Evolutionary conservation across 345 rosid species (phyloP).

Genomic region (Sisymbrium irio): DNA sequence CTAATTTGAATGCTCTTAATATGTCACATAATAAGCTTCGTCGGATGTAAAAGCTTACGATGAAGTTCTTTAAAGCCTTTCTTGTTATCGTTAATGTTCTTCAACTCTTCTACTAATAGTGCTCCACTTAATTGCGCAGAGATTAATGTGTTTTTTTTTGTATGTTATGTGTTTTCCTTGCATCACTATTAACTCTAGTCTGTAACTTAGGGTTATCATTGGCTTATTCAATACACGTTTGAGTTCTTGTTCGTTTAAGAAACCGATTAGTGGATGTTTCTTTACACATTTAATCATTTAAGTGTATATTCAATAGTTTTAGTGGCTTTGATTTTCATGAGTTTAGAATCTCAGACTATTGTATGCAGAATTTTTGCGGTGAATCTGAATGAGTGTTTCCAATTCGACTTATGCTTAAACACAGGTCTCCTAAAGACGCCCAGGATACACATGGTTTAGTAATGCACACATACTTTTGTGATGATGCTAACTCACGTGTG

Average conservation of each 20-base stretch:
- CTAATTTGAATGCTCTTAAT: constrained; percentile 2
- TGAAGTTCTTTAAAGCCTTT: neutral
- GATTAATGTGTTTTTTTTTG: neutral
- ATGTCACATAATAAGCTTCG: constrained; percentile 5
- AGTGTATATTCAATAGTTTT: constrained; percentile 1
- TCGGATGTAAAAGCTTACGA: constrained; percentile 10
- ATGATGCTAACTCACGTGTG: constrained; percentile 67
- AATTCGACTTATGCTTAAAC: constrained; percentile 64
- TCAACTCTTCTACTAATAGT: constrained; percentile 8
- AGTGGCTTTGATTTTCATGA: constrained; percentile 18
- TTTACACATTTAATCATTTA: constrained; percentile 4
- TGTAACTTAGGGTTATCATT: constrained; percentile 15
- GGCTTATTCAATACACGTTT: neutral
- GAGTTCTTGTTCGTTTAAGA: neutral
- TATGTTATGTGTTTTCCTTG: constrained; percentile 6
- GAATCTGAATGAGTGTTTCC: constrained; percentile 54
- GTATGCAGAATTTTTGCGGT: constrained; percentile 30
- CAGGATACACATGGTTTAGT: constrained; percentile 88
- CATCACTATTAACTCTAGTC: neutral
- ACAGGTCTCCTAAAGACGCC: constrained; percentile 90
- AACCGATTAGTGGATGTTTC: constrained; percentile 9
- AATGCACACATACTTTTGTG: constrained; percentile 87
- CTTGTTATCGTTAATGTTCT: neutral
- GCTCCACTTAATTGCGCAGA: neutral
- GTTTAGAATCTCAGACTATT: constrained; percentile 36